phyloP scores from a whole-genome alignment of 495 filamentous ascomycete species.

The Trichocladium uniseriatum region DNA sequence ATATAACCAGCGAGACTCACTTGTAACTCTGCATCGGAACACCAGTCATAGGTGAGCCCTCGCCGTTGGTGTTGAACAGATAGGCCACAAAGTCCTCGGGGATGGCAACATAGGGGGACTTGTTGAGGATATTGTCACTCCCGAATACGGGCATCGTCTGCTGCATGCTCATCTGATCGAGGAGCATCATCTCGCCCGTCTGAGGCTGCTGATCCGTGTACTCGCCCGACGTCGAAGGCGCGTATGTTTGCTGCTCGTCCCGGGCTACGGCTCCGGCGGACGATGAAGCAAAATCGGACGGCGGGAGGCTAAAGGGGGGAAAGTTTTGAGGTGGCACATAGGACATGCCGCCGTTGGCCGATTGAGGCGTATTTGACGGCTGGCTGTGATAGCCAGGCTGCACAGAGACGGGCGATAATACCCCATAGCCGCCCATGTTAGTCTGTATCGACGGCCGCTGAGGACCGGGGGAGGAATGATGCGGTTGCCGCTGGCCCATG shows the following conservation, averaged over 20 bases:
- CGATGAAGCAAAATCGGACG: conserved; percentile 40
- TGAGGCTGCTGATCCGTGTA: conserved; percentile 39
- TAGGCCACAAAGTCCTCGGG: conserved; percentile 88
- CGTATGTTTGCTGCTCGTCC: conserved; percentile 29
- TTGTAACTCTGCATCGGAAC: conserved; percentile 43
- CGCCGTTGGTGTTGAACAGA: conserved; percentile 63
- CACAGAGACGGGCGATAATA: conserved; percentile 40
- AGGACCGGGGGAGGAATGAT: conserved; percentile 34
- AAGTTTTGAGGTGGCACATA: conserved; percentile 46
- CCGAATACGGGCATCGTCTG: conserved; percentile 79
- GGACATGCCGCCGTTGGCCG: conserved; percentile 27
- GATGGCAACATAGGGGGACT: conserved; percentile 76
- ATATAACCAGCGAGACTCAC: conserved; percentile 25
- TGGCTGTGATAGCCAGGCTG: conserved; percentile 42
- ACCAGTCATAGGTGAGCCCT: conserved; percentile 36
- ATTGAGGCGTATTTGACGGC: conserved; percentile 35
- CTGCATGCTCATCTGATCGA: conserved; percentile 58
- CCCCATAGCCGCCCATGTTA: conserved; percentile 37
- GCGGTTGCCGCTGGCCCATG: conserved; percentile 29
- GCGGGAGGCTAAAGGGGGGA: conserved; percentile 47
- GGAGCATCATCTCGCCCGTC: conserved; percentile 44
- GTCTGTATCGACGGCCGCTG: conserved; percentile 40
- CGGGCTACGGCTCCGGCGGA: conserved; percentile 19
- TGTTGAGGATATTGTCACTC: conserved; percentile 61
- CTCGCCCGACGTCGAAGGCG: conserved; percentile 32